These are phyloP conservation scores for Spiromastix sp. DNA, from an alignment of 2,329 filamentous ascomycete genomes.

Conservation along the genomic window DNA sequence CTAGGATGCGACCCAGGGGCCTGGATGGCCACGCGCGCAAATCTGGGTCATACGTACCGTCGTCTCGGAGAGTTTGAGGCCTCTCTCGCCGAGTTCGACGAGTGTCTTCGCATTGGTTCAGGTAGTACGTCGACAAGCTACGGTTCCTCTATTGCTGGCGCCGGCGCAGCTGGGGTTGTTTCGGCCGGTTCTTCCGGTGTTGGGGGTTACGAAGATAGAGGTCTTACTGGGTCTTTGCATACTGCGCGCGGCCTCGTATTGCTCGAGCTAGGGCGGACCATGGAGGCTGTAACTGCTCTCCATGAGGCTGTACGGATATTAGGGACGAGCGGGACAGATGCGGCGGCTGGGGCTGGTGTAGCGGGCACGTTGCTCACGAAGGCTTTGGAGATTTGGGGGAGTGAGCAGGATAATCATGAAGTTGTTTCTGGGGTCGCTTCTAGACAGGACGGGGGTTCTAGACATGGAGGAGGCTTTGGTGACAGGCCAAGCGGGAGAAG, in stretches of 20 bases:
- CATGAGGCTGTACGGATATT: constrained; percentile 56
- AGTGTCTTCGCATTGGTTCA: constrained; percentile 67
- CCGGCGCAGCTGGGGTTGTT: constrained; percentile 23
- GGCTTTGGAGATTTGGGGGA: constrained; percentile 36
- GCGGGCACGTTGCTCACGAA: constrained; percentile 36
- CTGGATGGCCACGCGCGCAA: constrained; percentile 75
- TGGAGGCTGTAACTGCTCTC: constrained; percentile 69
- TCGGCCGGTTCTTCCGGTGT: constrained; percentile 29
- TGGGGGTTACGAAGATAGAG: constrained; percentile 37
- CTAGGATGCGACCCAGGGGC: constrained; percentile 74
- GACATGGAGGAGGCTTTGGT: too few species aligned
- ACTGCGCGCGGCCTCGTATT: constrained; percentile 63
- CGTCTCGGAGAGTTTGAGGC: constrained; percentile 58
- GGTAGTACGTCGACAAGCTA: constrained; percentile 72
- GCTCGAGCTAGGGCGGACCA: constrained; percentile 62
- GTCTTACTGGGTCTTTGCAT: constrained; percentile 36
- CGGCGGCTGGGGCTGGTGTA: constrained; percentile 36
- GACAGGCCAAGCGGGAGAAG: too few species aligned
- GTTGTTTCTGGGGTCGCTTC: background rate
- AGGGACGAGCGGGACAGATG: constrained; percentile 35
- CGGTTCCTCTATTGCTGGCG: constrained; percentile 47
- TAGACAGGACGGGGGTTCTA: background rate
- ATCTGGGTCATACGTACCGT: constrained; percentile 79
- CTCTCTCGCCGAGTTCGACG: constrained; percentile 72
- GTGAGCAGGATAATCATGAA: constrained; percentile 22